phyloP scores from a whole-genome alignment of 768 basidiomycete genomes.

The Dacryopinax primogenitus region DNA sequence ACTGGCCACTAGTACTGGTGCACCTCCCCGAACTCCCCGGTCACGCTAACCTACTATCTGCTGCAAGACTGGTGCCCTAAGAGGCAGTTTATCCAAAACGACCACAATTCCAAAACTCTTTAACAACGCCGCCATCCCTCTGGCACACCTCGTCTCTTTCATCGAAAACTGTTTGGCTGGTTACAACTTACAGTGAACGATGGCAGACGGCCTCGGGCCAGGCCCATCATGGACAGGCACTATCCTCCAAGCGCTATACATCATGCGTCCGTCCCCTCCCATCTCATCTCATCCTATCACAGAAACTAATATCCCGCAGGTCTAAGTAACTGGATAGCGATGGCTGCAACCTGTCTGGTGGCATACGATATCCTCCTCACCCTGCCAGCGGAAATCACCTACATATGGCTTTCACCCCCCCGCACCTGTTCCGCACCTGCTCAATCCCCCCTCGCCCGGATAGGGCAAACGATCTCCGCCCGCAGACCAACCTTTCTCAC shows the following conservation, averaged over 20 bases:
- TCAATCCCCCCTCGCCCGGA: too few relatives aligned
- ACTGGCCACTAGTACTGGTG: too few relatives aligned
- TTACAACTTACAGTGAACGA: not conserved
- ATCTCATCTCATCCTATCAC: not conserved
- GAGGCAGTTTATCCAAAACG: too few relatives aligned
- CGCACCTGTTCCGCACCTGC: too few relatives aligned
- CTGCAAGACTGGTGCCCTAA: too few relatives aligned
- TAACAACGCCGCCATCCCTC: too few relatives aligned
- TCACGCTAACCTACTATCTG: too few relatives aligned
- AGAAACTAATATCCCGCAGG: not conserved
- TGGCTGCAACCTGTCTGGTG: not conserved
- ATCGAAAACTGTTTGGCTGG: not conserved
- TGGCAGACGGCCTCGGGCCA: not conserved
- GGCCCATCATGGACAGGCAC: not conserved
- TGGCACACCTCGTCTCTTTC: not conserved
- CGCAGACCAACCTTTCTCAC: not conserved
- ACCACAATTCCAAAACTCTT: too few relatives aligned
- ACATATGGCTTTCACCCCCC: not conserved
- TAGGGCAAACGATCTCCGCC: not conserved
- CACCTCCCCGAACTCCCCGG: too few relatives aligned
- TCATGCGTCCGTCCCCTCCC: not conserved
- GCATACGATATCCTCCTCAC: not conserved
- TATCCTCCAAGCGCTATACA: not conserved
- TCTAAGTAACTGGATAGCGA: not conserved
- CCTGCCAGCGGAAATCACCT: not conserved